Conservation (phyloP, 1,284 basidiomycete species). For the Tilletia indica region DNA sequence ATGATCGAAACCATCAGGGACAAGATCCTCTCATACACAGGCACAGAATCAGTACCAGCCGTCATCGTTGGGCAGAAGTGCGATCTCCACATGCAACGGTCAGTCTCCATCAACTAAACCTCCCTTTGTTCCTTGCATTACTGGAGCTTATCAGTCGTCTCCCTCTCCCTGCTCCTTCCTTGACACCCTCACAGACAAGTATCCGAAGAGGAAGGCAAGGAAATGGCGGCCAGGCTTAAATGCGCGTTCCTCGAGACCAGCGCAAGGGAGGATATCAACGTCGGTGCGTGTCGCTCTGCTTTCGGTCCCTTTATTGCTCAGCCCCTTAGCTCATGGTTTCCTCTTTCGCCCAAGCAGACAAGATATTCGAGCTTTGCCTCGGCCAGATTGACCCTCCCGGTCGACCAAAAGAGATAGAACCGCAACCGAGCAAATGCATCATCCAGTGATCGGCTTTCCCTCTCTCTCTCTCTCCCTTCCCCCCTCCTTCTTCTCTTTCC, state of each 20-base stretch:
- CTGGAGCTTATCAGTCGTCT: not conserved
- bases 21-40: conserved; percentile 94
- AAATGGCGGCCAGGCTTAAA: conserved; percentile 45
- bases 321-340: not conserved
- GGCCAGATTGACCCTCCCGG: conserved; percentile 50
- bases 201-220: conserved; percentile 51
- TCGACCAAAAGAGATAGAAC: conserved; percentile 42
- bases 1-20: conserved; percentile 94
- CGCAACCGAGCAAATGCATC: conserved; percentile 48
- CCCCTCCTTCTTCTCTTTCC: not conserved
- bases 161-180: not conserved
- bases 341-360: conserved; percentile 25
- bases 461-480: not conserved
- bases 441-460: conserved; percentile 38
- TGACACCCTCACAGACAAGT: conserved; percentile 37
- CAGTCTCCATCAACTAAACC: not conserved
- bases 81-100: conserved; percentile 65
- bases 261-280: conserved; percentile 53
- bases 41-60: conserved; percentile 83
- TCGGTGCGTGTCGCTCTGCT: conserved; percentile 31
- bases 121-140: conserved; percentile 1
- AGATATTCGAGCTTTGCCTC: conserved; percentile 53
- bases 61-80: conserved; percentile 95
- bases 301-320: not conserved
- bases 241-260: conserved; percentile 53